These are phyloP conservation scores for Fusarium acutatum DNA, from an alignment of 2,329 filamentous ascomycete genomes.

Conservation along the genomic window DNA sequence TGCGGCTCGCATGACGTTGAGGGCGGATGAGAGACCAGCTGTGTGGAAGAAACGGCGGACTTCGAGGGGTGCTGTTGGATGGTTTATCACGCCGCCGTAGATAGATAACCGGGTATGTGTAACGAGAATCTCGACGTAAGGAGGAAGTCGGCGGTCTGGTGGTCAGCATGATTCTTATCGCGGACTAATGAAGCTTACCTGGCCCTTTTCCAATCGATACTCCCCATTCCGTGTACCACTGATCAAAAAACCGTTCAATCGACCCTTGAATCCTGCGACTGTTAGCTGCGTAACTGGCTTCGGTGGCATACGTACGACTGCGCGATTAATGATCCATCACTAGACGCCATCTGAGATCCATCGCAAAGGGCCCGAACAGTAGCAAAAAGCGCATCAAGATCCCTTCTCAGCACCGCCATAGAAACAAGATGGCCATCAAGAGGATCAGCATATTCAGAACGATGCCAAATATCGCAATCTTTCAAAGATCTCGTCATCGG, in stretches of 20 bases:
- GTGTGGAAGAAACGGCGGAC: constrained; percentile 78
- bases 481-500: constrained; percentile 72
- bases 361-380: constrained; percentile 69
- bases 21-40: constrained; percentile 73
- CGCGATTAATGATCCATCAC: constrained; percentile 62
- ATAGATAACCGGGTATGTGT: constrained; percentile 78
- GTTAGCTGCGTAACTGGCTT: constrained; percentile 13
- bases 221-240: constrained; percentile 72
- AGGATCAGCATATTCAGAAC: constrained; percentile 67
- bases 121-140: constrained; percentile 79
- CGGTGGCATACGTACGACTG: constrained; percentile 52
- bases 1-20: constrained; percentile 78
- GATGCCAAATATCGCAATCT: constrained; percentile 75
- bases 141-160: constrained; percentile 65
- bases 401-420: constrained; percentile 73
- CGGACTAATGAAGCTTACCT: constrained; percentile 43
- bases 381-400: constrained; percentile 67
- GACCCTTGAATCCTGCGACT: constrained; percentile 60
- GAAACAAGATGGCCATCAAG: constrained; percentile 78
- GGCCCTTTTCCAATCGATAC: constrained; percentile 63
- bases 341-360: constrained; percentile 57
- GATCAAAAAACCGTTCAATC: constrained; percentile 72
- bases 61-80: constrained; percentile 73
- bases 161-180: not conserved
- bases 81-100: constrained; percentile 78